Base-by-base conservation (phyloP, 495 filamentous ascomycete genomes). In the Achaetomiella virescens region DNA sequence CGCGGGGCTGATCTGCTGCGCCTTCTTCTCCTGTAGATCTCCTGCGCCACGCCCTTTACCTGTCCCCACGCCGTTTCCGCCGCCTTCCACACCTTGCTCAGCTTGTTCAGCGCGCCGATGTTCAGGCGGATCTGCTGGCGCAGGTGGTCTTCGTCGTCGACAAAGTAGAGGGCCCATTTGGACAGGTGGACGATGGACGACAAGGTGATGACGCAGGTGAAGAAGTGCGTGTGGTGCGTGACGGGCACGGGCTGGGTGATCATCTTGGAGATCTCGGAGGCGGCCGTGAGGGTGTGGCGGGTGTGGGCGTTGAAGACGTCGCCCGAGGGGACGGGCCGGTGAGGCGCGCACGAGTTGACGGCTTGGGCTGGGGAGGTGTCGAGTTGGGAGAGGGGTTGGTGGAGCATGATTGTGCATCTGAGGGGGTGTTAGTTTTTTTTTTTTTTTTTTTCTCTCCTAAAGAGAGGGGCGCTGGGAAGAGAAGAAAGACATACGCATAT, bases 141-240 rank as follows among this genome's bases (percentile, higher is more conserved):
- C 51, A 89, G 84, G 54, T 84, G 85, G 61, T 88, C 85, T 50
- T 84, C 84, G 57, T 83, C 81, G 5, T 76, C 66, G 41, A 75
- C 70, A 25, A 74, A 70, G 59, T 73, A 73, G n/a, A 76, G 71
- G 57, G 74, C 88, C 83, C 80, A 82, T 52, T 77, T 77, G 54
- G 75, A 79, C 5, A 85, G 74, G 56, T 85, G 81, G 25, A 85
- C 81, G 63, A 84, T 80, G 7, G 80, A 76, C 1, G 79, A 74
- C 57, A 91, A 79, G 11, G 87, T 90, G 20, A 95, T 73, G 15
- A 90, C 83, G 66, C 90, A 95, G 22, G 86, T 90, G 74, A 95
- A 91, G 71, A 95, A 91, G 21, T 91, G 90, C 2, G 89, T 91
- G 72, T 95, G 90, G 48, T 81, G 83, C 10, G 83, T 74, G 6